These are phyloP conservation scores for Cicer arietinum DNA, from an alignment of 306 rosid genomes.

Conservation along the genomic window DNA sequence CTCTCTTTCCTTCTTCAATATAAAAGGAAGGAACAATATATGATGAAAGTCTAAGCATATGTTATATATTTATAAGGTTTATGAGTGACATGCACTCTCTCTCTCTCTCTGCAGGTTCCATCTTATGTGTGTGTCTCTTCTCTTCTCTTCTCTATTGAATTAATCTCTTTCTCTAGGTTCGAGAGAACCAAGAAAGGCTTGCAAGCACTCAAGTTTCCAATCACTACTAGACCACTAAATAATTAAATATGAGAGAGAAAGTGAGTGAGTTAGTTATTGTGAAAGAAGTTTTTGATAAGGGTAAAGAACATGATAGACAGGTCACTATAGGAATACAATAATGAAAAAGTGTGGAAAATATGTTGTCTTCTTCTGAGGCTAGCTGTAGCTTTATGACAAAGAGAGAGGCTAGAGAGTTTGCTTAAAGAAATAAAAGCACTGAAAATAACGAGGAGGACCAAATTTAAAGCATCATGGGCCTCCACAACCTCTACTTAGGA, in stretches of 20 bases:
- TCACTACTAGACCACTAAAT: conserved; percentile 48
- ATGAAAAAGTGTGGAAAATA: conserved; percentile 48
- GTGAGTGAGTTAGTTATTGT: conserved; percentile 21
- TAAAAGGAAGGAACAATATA: neutral
- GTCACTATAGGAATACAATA: conserved; percentile 54
- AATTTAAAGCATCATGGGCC: conserved; percentile 48
- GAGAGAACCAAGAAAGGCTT: conserved; percentile 47
- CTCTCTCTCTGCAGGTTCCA: conserved; percentile 22
- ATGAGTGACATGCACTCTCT: neutral
- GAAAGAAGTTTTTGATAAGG: neutral
- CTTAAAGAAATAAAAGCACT: conserved; percentile 44
- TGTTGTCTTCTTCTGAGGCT: conserved; percentile 59
- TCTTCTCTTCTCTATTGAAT: conserved; percentile 28
- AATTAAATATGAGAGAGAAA: conserved; percentile 35
- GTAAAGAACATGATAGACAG: conserved; percentile 63
- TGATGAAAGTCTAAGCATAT: conserved; percentile 6
- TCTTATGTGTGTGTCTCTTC: conserved; percentile 28
- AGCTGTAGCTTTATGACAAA: conserved; percentile 41
- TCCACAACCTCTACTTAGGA: conserved; percentile 32
- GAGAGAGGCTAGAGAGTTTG: conserved; percentile 42
- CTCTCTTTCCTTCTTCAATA: conserved; percentile 51
- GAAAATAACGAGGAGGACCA: conserved; percentile 52
- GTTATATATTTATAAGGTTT: conserved; percentile 30
- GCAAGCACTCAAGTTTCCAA: conserved; percentile 64
- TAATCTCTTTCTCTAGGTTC: conserved; percentile 41